Evolutionary conservation across 768 basidiomycete genomes (phyloP).

Genomic region (Cantharellus cinnabarinus): DNA sequence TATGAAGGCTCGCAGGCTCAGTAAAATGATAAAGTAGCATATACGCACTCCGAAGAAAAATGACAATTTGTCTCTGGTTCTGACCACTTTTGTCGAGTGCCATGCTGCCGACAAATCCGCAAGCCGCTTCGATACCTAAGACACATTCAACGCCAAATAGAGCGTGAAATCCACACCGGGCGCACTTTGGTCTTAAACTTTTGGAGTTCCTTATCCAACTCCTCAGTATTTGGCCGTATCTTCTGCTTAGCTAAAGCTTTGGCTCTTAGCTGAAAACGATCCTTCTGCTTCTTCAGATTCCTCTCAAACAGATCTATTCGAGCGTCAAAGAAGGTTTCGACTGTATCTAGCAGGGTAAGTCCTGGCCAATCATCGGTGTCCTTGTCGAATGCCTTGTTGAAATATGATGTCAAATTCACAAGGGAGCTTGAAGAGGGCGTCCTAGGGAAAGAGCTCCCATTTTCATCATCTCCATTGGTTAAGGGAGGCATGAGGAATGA

Average conservation of each 20-base stretch:
- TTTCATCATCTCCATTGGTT: neutral
- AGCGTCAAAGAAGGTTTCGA: slow-evolving; percentile 91
- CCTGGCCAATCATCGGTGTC: neutral
- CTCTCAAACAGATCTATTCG: slow-evolving; percentile 38
- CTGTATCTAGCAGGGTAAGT: slow-evolving; percentile 32
- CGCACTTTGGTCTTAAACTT: slow-evolving; percentile 68
- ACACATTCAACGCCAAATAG: neutral
- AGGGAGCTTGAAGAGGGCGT: neutral
- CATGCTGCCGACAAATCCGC: slow-evolving; percentile 60
- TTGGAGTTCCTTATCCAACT: slow-evolving; percentile 71
- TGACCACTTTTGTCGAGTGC: slow-evolving; percentile 79
- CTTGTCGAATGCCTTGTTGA: neutral
- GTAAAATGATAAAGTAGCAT: neutral
- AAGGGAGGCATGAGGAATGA: neutral
- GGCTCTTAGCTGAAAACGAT: slow-evolving; percentile 60
- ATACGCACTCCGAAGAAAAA: neutral
- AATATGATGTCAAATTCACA: neutral
- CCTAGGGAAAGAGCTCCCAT: neutral
- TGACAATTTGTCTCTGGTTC: slow-evolving; percentile 48
- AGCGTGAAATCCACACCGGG: neutral
- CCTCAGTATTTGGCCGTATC: slow-evolving; percentile 40
- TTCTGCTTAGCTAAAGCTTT: slow-evolving; percentile 55
- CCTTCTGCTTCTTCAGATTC: slow-evolving; percentile 69
- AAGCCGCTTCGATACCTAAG: slow-evolving; percentile 62
- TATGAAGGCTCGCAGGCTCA: neutral